These are phyloP conservation scores for Canna indica DNA, from an alignment of 176 grass and related monocot species.

Conservation along the genomic window DNA sequence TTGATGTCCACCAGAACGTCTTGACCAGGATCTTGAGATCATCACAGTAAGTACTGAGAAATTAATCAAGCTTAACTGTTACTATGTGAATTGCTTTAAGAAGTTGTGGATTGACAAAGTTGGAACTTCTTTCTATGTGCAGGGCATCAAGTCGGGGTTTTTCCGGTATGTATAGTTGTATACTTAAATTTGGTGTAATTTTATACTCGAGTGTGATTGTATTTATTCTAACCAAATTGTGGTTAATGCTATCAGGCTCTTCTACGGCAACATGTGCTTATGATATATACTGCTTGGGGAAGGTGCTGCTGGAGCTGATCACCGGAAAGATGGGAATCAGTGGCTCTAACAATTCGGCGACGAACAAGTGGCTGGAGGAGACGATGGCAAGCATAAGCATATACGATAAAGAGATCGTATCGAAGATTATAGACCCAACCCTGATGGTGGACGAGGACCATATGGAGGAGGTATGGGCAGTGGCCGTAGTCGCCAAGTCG, in stretches of 20 bases:
- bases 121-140: background rate
- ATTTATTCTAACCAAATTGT: background rate
- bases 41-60: conserved; percentile 7
- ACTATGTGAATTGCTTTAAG: too few relatives aligned
- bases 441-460: conserved; percentile 78
- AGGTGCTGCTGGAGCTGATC: conserved; percentile 78
- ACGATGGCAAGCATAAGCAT: conserved; percentile 45
- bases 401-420: conserved; percentile 47
- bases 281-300: conserved; percentile 81
- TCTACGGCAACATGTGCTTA: conserved; percentile 50
- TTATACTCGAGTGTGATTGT: background rate
- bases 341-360: conserved; percentile 36
- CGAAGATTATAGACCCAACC: conserved; percentile 54
- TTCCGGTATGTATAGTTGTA: conserved; percentile 1
- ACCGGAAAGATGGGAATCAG: conserved; percentile 54
- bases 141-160: background rate
- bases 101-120: background rate
- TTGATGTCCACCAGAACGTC: background rate
- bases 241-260: conserved; percentile 32
- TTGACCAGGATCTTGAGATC: conserved; percentile 9
- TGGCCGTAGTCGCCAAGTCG: conserved; percentile 66
- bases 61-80: too few relatives aligned
- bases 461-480: conserved; percentile 84
- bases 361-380: conserved; percentile 47
- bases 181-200: background rate